Base-by-base conservation (phyloP, 345 rosid genomes). In the Rhodamnia rubescens region DNA sequence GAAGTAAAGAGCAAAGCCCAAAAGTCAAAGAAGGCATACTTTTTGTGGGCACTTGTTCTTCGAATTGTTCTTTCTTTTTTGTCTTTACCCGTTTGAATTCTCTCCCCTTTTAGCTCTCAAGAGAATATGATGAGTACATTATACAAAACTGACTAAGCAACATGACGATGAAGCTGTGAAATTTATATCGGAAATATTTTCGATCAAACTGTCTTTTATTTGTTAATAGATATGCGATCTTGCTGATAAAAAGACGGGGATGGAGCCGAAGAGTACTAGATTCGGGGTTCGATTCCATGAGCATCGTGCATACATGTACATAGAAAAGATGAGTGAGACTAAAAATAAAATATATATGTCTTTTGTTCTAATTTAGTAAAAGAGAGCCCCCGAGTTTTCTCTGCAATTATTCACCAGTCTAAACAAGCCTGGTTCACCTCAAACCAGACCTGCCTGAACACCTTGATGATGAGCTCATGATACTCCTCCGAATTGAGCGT, bases 401-500 rank as follows among this genome's bases (percentile, higher is more conserved):
- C 80, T 8, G 26, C 47, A 18, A 36, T 36, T 69, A 18, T 18
- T 69, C 78, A 69, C 78, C 80, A 69, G 47, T 4, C 80, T 18
- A 69, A 20, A 40, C 26, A 69, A 69, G 80, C 80, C 80, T 32
- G 47, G 56, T 87, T 88, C 81, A 95, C 32, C 78, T 92, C 96
- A 9, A 87, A 89, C 93, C 96, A 92, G 47, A 95, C 94, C 93
- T 97, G 94, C 85, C 92, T 89, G 89, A 97, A 97, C 5, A 95
- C 98, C 84, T 90, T 93, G 95, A 97, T 94, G 91, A 97, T 97
- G 88, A 97, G 92, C 22, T 93, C 93, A 86, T 95, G 98, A 80
- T 93, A 94, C 88, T 89, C 95, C 81, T 92, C 92, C 9, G 91
- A 89, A 85, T 97, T 95, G 84, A 97, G 88, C 54, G 92, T 92